These are phyloP conservation scores for Neurospora sp. DNA, from an alignment of 495 filamentous ascomycete species.

Conservation along the genomic window DNA sequence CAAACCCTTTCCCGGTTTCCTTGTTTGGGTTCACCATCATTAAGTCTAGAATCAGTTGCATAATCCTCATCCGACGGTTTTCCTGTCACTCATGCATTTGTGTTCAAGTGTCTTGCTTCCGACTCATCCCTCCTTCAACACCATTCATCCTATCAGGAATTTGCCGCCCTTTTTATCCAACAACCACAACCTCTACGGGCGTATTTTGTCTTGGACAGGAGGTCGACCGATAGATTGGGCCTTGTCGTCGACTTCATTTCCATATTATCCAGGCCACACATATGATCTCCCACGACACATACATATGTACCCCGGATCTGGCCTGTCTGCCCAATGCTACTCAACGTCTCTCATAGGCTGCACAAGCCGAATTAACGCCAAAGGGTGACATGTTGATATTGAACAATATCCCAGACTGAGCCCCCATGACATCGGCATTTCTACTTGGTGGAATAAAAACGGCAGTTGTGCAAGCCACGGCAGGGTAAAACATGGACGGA, in stretches of 20 bases:
- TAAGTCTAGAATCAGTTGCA: background rate
- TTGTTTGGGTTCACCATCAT: background rate
- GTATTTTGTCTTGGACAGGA: no score
- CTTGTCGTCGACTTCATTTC: background rate
- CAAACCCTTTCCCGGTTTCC: background rate
- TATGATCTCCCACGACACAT: background rate
- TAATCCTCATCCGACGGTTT: background rate
- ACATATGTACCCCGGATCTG: background rate
- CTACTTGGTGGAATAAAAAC: background rate
- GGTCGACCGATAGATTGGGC: background rate
- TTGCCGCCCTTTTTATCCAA: background rate
- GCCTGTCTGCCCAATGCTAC: background rate
- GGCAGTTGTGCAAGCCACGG: constrained; percentile 2
- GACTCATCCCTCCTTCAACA: background rate
- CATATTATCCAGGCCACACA: background rate
- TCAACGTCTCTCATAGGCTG: background rate
- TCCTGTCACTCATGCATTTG: background rate
- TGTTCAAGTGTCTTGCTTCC: background rate
- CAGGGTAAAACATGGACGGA: background rate
- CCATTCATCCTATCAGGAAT: background rate
- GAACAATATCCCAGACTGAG: background rate
- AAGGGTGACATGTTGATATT: constrained; percentile 3
- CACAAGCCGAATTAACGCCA: background rate
- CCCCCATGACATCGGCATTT: constrained; percentile 8
- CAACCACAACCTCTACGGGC: background rate